Base-by-base conservation (phyloP, 164 flowering plant genomes). In the Brasenia schreberi region DNA sequence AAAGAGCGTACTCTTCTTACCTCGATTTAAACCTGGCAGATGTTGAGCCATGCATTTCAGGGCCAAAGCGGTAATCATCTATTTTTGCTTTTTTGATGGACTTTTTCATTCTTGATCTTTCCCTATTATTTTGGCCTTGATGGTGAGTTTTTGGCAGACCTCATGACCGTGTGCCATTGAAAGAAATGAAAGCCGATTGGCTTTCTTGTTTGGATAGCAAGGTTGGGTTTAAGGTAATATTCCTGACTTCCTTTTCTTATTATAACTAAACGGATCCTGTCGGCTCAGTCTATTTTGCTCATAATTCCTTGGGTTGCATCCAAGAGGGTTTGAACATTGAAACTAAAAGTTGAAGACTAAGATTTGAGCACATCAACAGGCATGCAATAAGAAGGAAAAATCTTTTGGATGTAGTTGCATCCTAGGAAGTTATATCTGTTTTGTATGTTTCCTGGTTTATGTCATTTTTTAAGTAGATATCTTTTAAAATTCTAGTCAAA, bases 151-250 rank as follows among this genome's bases (percentile, higher is more conserved):
- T 18, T 63, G 18, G 60, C 80, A 89, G 96, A 73, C 96, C 96
- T 63, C 92, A 89, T 76, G 96, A 89, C 65, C 87, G 96, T 14
- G 96, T 87, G 67, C 78, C 92, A 58, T 64, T 90, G 75, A 90
- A 81, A 69, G 87, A 88, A 64, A 89, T 89, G 96, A 88, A 90
- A 72, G 77, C 75, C 6, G 97, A 90, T 74, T 90, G 97, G 94
- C 94, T 85, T 76, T 76, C 90, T 60, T 90, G 96, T 72, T 78
- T 90, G 59, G 83, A 90, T 71, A 90, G 68, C 70, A 84, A 72
- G 80, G 89, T 88, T 72, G 92, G 96, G 23, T 90, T 90, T 69
- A 90, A 90, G 94, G 96, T 87, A 68, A 70, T 81, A 67, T 67
- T 42, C 59, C 27, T 61, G 1, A 18, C 2, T 5, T 23, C 18